Evolutionary conservation across 2,329 filamentous ascomycete species (phyloP).

Genomic region (Penicillium verrucosum): DNA sequence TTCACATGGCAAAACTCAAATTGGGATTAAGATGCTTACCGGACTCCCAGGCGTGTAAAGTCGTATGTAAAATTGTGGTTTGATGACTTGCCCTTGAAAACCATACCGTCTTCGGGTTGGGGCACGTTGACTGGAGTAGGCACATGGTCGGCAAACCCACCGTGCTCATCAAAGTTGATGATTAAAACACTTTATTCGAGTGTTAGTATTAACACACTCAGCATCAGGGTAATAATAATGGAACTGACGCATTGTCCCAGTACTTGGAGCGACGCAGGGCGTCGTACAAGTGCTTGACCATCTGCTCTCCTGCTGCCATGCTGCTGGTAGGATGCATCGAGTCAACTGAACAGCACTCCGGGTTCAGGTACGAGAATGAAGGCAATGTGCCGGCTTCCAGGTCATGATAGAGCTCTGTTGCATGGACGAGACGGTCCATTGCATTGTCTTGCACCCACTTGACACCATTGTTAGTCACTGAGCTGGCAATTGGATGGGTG

Average conservation of each 20-base stretch:
- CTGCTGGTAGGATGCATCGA: constrained; percentile 43
- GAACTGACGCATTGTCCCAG: constrained; percentile 36
- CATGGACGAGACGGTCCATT: constrained; percentile 32
- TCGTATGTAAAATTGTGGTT: constrained; percentile 36
- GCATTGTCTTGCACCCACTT: constrained; percentile 40
- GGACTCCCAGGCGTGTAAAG: constrained; percentile 41
- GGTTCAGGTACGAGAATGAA: constrained; percentile 58
- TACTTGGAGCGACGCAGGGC: constrained; percentile 40
- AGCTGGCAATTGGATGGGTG: no score
- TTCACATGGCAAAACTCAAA: neutral
- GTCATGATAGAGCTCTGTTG: constrained; percentile 51
- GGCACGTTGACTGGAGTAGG: constrained; percentile 38
- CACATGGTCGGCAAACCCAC: constrained; percentile 43
- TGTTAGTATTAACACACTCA: neutral
- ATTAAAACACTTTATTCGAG: constrained; percentile 31
- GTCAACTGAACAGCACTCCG: constrained; percentile 38
- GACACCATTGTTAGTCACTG: neutral
- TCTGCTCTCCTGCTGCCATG: constrained; percentile 38
- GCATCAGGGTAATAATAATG: neutral
- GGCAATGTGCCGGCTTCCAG: constrained; percentile 55
- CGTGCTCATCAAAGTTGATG: constrained; percentile 43
- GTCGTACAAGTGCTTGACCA: constrained; percentile 45
- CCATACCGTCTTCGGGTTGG: constrained; percentile 33
- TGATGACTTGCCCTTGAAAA: constrained; percentile 30
- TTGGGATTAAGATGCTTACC: constrained; percentile 15